Percentiles rank a stretch among this genome's conserved stretches.
Evolutionary conservation across 306 rosid species (phyloP).

Genomic region (Lithocarpus polystachyus): DNA sequence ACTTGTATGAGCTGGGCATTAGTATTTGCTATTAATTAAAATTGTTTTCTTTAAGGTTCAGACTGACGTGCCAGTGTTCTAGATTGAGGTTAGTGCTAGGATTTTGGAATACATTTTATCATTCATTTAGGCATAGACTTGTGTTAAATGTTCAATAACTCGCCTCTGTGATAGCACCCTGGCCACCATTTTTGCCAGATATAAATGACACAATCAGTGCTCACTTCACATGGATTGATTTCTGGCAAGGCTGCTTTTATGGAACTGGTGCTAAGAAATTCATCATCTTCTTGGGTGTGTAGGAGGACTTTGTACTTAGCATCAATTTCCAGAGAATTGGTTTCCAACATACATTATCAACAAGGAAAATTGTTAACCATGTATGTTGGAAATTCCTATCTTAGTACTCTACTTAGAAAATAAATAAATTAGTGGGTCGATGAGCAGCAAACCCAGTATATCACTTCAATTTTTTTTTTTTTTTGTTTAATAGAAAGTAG

Average conservation of each 20-base stretch:
- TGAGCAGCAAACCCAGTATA: neutral
- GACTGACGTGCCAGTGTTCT: neutral
- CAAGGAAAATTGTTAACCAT: neutral
- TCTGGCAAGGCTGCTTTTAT: neutral
- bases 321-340: neutral
- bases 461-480: neutral
- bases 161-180: neutral
- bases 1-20: neutral
- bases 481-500: neutral
- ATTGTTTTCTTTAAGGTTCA: neutral
- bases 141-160: neutral
- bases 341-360: neutral
- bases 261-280: neutral
- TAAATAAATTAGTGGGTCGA: neutral
- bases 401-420: neutral
- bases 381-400: neutral
- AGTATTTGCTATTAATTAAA: neutral
- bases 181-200: neutral
- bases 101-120: neutral
- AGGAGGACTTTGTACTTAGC: neutral
- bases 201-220: neutral
- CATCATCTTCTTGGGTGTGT: neutral
- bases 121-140: neutral
- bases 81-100: neutral
- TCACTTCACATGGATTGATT: neutral